These are phyloP conservation scores for Aspergillus terreus DNA, from an alignment of 2,329 filamentous ascomycete genomes.

Conservation along the genomic window DNA sequence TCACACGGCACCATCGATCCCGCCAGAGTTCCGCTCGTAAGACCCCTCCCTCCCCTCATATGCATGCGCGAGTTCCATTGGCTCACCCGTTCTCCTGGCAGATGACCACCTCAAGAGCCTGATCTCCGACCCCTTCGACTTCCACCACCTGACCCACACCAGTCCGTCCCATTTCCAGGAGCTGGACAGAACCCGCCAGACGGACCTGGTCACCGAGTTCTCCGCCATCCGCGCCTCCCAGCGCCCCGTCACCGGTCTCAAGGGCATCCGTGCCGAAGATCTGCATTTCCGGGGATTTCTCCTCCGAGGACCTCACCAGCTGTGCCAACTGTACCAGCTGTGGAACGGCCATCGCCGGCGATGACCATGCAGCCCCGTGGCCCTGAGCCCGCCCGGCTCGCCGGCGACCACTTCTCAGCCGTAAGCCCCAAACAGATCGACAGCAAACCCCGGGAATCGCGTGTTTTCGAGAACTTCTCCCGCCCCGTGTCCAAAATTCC, in stretches of 20 bases:
- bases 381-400: constrained; percentile 30
- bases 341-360: constrained; percentile 20
- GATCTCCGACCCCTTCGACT: constrained; percentile 62
- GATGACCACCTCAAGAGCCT: constrained; percentile 43
- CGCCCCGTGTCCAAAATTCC: constrained; percentile 46
- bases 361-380: constrained; percentile 14
- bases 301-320: constrained; percentile 26
- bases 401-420: constrained; percentile 21
- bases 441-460: constrained; percentile 30
- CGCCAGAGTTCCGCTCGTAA: constrained; percentile 35
- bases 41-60: constrained; percentile 13
- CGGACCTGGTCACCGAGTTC: constrained; percentile 53
- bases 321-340: not conserved
- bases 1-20: constrained; percentile 29
- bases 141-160: constrained; percentile 61
- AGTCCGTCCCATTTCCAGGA: constrained; percentile 52
- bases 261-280: constrained; percentile 51
- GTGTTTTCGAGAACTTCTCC: constrained; percentile 53
- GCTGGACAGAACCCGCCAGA: constrained; percentile 49
- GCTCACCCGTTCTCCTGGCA: constrained; percentile 14
- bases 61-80: not conserved
- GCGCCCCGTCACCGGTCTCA: constrained; percentile 46
- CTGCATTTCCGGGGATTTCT: constrained; percentile 37
- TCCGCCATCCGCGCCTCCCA: constrained; percentile 53
- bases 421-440: constrained; percentile 19